A percentile compares a stretch with the other conserved stretches of the same genome.
These are phyloP conservation scores for Lentinus brumalis DNA, from an alignment of 768 basidiomycete genomes.

Conservation along the genomic window DNA sequence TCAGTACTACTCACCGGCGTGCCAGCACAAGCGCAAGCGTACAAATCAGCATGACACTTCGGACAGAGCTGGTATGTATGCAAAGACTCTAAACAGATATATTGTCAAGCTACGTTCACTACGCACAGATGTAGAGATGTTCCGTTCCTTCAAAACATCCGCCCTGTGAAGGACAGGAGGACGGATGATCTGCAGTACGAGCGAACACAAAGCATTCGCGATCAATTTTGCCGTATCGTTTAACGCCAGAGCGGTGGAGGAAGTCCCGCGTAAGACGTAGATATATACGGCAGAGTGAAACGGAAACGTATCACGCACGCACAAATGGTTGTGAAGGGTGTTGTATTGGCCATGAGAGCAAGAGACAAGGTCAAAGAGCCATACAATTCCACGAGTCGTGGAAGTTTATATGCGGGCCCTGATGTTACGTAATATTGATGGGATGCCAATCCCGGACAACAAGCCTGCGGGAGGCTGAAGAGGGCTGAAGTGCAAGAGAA, in stretches of 20 bases:
- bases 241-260: slow-evolving; percentile 58
- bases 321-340: neutral
- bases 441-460: neutral
- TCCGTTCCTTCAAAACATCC: slow-evolving; percentile 50
- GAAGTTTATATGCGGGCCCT: too few relatives aligned
- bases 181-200: slow-evolving; percentile 58
- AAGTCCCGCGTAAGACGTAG: slow-evolving; percentile 37
- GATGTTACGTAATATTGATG: too few relatives aligned
- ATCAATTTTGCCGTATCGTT: slow-evolving; percentile 62
- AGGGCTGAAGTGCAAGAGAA: too few relatives aligned
- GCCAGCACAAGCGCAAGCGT: too few relatives aligned
- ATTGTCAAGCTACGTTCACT: neutral
- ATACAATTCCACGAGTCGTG: too few relatives aligned
- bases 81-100: neutral
- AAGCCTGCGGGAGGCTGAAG: too few relatives aligned
- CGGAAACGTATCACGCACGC: neutral
- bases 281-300: slow-evolving; percentile 13
- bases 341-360: too few relatives aligned
- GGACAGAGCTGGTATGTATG: too few relatives aligned
- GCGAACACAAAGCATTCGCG: slow-evolving; percentile 29
- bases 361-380: too few relatives aligned
- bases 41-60: too few relatives aligned
- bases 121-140: slow-evolving; percentile 1
- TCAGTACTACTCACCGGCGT: too few relatives aligned
- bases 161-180: slow-evolving; percentile 37